Evolutionary conservation across 2,329 filamentous ascomycete genomes (phyloP).

Genomic region (Hymenoscyphus fructigenus): DNA sequence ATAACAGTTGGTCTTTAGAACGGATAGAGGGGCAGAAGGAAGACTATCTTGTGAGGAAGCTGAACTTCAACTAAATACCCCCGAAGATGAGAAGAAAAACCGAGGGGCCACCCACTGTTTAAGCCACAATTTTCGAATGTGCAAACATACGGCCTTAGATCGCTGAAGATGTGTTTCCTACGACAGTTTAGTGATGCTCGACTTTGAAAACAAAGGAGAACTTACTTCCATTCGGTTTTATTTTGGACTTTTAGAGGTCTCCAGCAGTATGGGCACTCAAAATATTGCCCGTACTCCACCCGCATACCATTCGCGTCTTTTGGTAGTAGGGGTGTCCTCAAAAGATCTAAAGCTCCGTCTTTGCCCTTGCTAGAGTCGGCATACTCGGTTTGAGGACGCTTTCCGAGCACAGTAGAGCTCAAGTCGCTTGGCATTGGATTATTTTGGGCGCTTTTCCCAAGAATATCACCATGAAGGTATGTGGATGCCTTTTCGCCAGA

Average conservation of each 20-base stretch:
- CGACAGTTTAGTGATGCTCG: no score
- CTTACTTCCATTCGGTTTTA: constrained; percentile 25
- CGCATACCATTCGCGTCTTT: constrained; percentile 2
- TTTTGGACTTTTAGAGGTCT: constrained; percentile 16
- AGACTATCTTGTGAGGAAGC: no score
- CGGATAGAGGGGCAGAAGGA: no score
- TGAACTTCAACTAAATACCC: no score
- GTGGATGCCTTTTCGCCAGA: constrained; percentile 13
- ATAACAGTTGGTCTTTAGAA: no score
- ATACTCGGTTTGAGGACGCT: constrained; percentile 8
- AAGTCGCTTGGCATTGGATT: neutral
- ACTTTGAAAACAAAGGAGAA: neutral
- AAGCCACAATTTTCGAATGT: constrained; percentile 36
- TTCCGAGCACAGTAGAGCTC: no score
- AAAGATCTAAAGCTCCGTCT: neutral
- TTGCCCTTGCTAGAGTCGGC: constrained; percentile 6
- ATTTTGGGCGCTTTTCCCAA: neutral
- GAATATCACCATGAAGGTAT: neutral
- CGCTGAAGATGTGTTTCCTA: constrained; percentile 32
- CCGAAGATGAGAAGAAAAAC: no score
- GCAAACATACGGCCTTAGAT: constrained; percentile 39
- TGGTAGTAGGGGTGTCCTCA: constrained; percentile 11
- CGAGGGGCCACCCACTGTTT: constrained; percentile 1
- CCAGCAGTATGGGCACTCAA: constrained; percentile 12
- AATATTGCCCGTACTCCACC: constrained; percentile 13